Evolutionary conservation across 768 basidiomycete genomes (phyloP).

Genomic region (Termitomyces sp.): DNA sequence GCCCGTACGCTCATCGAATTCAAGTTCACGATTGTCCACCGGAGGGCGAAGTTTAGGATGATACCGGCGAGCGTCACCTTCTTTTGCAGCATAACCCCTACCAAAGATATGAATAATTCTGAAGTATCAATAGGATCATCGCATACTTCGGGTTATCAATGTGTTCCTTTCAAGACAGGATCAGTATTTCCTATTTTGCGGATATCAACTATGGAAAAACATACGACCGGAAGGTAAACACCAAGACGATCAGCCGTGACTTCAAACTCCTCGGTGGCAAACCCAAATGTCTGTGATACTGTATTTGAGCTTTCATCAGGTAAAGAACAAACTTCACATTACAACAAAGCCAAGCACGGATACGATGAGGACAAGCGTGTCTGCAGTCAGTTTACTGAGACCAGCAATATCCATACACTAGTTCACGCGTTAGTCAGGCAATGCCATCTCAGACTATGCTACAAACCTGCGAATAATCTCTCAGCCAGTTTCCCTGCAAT

Average conservation of each 20-base stretch:
- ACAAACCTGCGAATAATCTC: conserved; percentile 61
- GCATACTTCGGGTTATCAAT: conserved; percentile 72
- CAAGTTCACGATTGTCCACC: conserved; percentile 64
- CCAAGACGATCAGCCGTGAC: conserved; percentile 70
- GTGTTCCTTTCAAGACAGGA: conserved; percentile 43
- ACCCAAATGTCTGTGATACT: conserved; percentile 47
- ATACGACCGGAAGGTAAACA: conserved; percentile 67
- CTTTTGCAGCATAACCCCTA: conserved; percentile 65
- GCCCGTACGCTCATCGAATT: conserved; percentile 70
- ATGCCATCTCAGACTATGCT: not conserved
- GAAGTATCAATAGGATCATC: not conserved
- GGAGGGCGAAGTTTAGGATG: conserved; percentile 74
- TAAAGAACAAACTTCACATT: not conserved
- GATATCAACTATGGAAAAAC: conserved; percentile 12
- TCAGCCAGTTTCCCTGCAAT: conserved; percentile 58
- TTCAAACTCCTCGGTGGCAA: conserved; percentile 63
- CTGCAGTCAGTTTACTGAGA: conserved; percentile 56
- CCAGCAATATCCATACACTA: conserved; percentile 72
- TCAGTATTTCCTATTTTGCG: not conserved
- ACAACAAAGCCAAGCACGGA: conserved; percentile 57
- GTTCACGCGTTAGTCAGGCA: not conserved
- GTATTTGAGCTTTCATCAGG: not conserved
- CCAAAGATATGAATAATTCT: not conserved
- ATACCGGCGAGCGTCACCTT: conserved; percentile 65
- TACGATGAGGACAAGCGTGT: conserved; percentile 58